Base-by-base conservation (phyloP, 208 protist species). In the Herpetomonas tarakana region DNA sequence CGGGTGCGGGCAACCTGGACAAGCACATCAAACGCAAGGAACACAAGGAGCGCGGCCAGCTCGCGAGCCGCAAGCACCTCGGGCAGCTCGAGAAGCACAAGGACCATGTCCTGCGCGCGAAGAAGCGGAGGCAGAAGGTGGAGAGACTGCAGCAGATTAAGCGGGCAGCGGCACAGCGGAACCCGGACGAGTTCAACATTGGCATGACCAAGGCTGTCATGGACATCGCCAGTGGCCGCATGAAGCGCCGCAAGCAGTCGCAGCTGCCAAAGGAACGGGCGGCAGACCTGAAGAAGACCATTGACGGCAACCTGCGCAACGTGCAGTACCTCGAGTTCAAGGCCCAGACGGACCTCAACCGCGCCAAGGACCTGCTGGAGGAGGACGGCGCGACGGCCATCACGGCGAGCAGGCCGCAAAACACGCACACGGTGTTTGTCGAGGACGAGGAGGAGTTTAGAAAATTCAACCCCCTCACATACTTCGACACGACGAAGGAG, bases 141-240 rank as follows among this genome's bases (percentile, higher is more conserved):
- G 57, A 85, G 53, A 69, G 74, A 14, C 74, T 98, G 18, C 58
- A 80, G 49, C 39, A 89, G 41, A 70, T 98, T 27, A 89, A 92
- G 68, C 78, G 91, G 0, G 81, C 82, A 2, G 92, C 86, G 2
- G 86, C 91, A 22, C 85, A 96, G 62, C 85, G 91, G 44, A 98
- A 98, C 60, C 92, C 92, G 0, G 92, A 98, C 80, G 94, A 98
- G 72, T 98, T 96, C 61, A 73, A 96, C 61, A 94, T 96, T 61
- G 87, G 83, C 50, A 98, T 98, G 94, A 96, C 92, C 0, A 90
- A 92, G 72, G 73, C 85, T 16, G 68, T 94, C 30, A 84, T 96
- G 73, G 91, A 96, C 54, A 71, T 91, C 24, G 83, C 83, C 2
- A 88, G 74, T 7, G 91, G 91, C 7, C 78, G 78, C n/a, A 89